These are phyloP conservation scores for Sergeia podlipaevii DNA, from an alignment of 208 protist species.

Conservation along the genomic window DNA sequence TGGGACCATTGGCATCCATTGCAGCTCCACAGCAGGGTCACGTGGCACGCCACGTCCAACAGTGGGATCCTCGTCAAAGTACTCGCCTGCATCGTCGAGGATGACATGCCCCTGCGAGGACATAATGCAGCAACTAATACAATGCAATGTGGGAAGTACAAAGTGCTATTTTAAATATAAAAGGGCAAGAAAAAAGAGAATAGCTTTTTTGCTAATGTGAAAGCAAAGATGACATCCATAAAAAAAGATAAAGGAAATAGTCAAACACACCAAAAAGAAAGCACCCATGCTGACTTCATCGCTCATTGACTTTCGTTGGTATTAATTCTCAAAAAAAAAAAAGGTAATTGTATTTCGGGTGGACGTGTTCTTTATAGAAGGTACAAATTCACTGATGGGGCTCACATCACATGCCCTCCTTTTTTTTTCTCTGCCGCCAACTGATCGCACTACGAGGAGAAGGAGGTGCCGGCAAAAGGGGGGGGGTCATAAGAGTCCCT, in stretches of 20 bases:
- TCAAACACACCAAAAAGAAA: conserved; percentile 7
- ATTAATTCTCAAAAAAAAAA: not conserved
- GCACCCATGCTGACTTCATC: not conserved
- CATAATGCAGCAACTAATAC: too few species aligned
- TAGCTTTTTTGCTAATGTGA: not conserved
- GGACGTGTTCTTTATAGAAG: too few species aligned
- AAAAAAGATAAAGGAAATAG: conserved; percentile 12
- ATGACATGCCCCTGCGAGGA: too few species aligned
- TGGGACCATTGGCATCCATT: conserved; percentile 40
- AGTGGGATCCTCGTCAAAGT: conserved; percentile 81
- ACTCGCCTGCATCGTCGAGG: conserved; percentile 68
- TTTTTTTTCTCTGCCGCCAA: too few species aligned
- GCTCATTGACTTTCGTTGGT: not conserved
- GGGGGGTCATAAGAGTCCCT: too few species aligned
- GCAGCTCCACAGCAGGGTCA: conserved; percentile 39
- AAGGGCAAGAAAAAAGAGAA: conserved; percentile 16
- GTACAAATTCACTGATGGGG: too few species aligned
- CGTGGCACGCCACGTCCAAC: conserved; percentile 64
- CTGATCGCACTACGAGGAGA: too few species aligned
- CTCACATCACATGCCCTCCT: too few species aligned
- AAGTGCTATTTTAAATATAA: conserved; percentile 8
- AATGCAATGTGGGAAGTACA: not conserved
- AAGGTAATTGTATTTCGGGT: not conserved
- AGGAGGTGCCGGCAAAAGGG: too few species aligned
- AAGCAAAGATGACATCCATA: not conserved